Conservation (phyloP, 768 basidiomycete genomes). For the Trametes cubensis region DNA sequence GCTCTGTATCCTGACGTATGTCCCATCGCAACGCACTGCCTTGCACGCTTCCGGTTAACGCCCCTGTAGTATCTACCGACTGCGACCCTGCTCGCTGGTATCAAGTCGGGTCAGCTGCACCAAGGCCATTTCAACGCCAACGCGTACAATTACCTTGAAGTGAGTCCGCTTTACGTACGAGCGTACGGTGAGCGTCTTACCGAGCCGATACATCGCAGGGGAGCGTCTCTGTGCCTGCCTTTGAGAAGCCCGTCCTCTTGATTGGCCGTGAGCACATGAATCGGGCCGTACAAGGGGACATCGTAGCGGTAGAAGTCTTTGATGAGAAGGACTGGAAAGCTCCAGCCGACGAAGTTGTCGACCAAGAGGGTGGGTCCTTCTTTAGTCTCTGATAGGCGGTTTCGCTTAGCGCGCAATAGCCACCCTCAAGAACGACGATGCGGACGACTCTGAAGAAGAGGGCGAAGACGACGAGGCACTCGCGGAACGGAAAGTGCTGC, state of each 20-base stretch:
- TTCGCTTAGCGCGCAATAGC: constrained; percentile 44
- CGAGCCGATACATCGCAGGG: constrained; percentile 50
- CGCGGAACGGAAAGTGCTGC: constrained; percentile 35
- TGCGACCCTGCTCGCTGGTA: constrained; percentile 72
- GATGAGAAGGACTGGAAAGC: constrained; percentile 90
- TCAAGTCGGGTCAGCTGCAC: constrained; percentile 81
- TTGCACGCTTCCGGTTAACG: background rate
- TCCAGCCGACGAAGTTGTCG: constrained; percentile 89
- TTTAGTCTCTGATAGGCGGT: constrained; percentile 3
- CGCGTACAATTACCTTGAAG: constrained; percentile 95
- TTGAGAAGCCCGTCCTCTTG: constrained; percentile 78
- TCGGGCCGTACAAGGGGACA: constrained; percentile 89
- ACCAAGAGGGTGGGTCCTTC: constrained; percentile 74
- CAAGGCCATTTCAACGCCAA: constrained; percentile 97
- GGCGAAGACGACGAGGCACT: constrained; percentile 39
- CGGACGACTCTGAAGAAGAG: constrained; percentile 71
- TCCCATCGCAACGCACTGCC: background rate
- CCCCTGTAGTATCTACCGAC: constrained; percentile 72
- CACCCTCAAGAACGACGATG: constrained; percentile 85
- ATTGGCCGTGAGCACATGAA: constrained; percentile 95
- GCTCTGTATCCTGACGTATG: constrained; percentile 77
- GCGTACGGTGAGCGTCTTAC: background rate
- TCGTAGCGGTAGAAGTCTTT: constrained; percentile 90
- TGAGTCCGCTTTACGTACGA: constrained; percentile 34
- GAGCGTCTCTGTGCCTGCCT: constrained; percentile 72